phyloP scores from a whole-genome alignment of 148 eudicot genomes.

The Cornus kousa region DNA sequence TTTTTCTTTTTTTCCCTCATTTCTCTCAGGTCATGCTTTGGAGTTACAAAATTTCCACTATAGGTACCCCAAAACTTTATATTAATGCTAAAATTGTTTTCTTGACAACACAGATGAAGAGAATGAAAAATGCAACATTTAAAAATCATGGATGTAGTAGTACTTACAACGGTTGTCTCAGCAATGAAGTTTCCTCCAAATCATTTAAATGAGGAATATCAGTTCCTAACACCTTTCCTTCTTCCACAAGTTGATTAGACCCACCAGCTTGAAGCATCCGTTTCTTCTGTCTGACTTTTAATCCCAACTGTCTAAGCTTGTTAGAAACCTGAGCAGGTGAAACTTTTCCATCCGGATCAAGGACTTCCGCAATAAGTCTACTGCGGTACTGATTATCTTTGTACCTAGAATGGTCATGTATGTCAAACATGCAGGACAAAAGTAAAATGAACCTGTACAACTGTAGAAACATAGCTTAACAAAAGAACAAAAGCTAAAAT shows the following conservation, averaged over 20 bases:
- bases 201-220: constrained; percentile 21
- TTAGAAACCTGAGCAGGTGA: constrained; percentile 59
- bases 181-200: constrained; percentile 29
- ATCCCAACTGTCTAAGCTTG: constrained; percentile 62
- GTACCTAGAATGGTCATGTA: constrained; percentile 39
- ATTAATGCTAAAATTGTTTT: neutral
- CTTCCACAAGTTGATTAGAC: constrained; percentile 24
- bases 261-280: constrained; percentile 27
- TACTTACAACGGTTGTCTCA: constrained; percentile 53
- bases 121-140: neutral
- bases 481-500: no score
- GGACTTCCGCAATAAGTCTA: constrained; percentile 61
- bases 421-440: constrained; percentile 11
- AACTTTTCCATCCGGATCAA: constrained; percentile 54
- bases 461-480: no score
- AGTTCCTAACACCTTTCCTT: constrained; percentile 8
- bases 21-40: neutral
- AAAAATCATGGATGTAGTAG: neutral
- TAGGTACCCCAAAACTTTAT: neutral
- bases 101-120: neutral
- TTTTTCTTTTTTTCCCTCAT: no score
- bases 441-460: neutral
- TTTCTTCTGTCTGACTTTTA: constrained; percentile 41
- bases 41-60: neutral
- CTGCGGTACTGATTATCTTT: constrained; percentile 50